phyloP scores from a whole-genome alignment of 2,329 filamentous ascomycete genomes.

The Drechslerella coelobrocha region DNA sequence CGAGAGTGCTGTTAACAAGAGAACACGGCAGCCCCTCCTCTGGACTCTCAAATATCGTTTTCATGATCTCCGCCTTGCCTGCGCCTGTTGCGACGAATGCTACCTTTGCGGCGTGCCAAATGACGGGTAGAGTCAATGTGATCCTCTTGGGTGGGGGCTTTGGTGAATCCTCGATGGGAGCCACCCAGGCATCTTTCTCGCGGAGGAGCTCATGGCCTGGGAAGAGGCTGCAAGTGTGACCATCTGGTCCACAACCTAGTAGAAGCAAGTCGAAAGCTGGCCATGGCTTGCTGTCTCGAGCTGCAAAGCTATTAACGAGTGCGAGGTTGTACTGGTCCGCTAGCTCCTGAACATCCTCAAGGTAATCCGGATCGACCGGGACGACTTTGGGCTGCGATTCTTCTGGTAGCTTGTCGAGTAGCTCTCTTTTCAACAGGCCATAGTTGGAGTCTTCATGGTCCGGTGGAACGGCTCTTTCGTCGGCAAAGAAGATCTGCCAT shows the following conservation, averaged over 20 bases:
- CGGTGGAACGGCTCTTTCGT: slow-evolving; percentile 92
- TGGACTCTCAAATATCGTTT: slow-evolving; percentile 75
- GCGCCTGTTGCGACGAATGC: slow-evolving; percentile 90
- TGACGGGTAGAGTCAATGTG: slow-evolving; percentile 88
- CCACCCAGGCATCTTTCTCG: slow-evolving; percentile 89
- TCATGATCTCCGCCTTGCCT: slow-evolving; percentile 89
- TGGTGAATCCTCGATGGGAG: slow-evolving; percentile 87
- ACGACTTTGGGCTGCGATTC: slow-evolving; percentile 63
- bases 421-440: slow-evolving; percentile 80
- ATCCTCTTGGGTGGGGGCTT: slow-evolving; percentile 92
- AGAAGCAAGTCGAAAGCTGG: slow-evolving; percentile 95
- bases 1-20: slow-evolving; percentile 81
- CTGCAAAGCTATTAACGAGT: slow-evolving; percentile 84
- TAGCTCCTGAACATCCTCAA: slow-evolving; percentile 85
- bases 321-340: slow-evolving; percentile 92
- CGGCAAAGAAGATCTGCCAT: slow-evolving; percentile 99
- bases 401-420: slow-evolving; percentile 84
- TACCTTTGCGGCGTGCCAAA: slow-evolving; percentile 82
- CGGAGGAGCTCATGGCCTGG: slow-evolving; percentile 85
- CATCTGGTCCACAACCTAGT: slow-evolving; percentile 91
- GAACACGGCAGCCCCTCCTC: slow-evolving; percentile 81
- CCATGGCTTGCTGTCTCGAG: slow-evolving; percentile 89
- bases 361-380: slow-evolving; percentile 58
- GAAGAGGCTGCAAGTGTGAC: slow-evolving; percentile 96
- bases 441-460: slow-evolving; percentile 96